Evolutionary conservation across 805 yeast genomes (phyloP).

Genomic region (Ogataea trehaloabstinens): DNA sequence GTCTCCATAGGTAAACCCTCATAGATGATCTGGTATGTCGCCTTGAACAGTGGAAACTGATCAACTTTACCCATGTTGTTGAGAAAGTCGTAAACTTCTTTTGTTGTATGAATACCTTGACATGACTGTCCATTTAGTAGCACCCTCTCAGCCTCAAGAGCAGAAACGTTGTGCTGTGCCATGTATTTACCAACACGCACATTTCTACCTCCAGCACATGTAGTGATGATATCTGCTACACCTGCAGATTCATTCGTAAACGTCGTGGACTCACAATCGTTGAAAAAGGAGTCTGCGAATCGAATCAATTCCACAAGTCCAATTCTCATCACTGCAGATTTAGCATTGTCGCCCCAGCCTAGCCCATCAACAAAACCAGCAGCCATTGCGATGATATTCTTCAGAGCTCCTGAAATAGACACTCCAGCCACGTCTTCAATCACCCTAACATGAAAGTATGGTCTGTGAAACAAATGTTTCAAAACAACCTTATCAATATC

Average conservation of each 20-base stretch:
- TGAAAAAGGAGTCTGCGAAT: conserved; percentile 83
- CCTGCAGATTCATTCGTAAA: conserved; percentile 95
- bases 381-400: conserved; percentile 92
- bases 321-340: conserved; percentile 95
- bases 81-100: conserved; percentile 87
- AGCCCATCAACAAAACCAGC: conserved; percentile 97
- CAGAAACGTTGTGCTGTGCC: conserved; percentile 76
- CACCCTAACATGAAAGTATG: conserved; percentile 95
- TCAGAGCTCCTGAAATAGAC: conserved; percentile 94
- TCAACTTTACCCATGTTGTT: conserved; percentile 46
- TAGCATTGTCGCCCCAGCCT: conserved; percentile 99
- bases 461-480: conserved; percentile 90
- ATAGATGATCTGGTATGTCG: conserved; percentile 80
- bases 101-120: conserved; percentile 89
- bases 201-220: conserved; percentile 97
- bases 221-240: conserved; percentile 96
- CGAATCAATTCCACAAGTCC: conserved; percentile 88
- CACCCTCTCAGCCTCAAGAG: conserved; percentile 79
- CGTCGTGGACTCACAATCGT: conserved; percentile 68
- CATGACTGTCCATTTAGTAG: conserved; percentile 94
- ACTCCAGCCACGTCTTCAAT: conserved; percentile 94
- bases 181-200: conserved; percentile 84
- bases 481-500: conserved; percentile 73
- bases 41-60: conserved; percentile 80
- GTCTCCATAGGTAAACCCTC: conserved; percentile 71